phyloP scores from a whole-genome alignment of 495 filamentous ascomycete genomes.

The Haplographium delicatum region DNA sequence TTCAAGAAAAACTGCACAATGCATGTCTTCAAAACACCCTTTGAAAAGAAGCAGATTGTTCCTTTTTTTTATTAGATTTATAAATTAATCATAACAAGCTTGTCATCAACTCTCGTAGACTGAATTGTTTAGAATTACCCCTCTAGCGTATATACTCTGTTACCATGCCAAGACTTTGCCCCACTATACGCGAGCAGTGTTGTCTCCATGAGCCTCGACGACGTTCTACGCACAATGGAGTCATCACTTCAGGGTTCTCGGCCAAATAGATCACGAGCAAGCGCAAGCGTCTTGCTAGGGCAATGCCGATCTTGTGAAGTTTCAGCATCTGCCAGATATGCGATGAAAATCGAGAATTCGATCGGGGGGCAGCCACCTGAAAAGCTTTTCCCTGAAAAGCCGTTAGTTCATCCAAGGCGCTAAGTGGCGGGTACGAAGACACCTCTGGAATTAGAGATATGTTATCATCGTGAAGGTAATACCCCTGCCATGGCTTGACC shows the following conservation, averaged over 20 bases:
- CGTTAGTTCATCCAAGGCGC: background rate
- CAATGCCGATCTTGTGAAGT: no score
- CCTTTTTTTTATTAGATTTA: no score
- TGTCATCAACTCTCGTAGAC: background rate
- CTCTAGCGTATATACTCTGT: no score
- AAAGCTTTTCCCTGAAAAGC: no score
- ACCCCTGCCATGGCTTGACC: background rate
- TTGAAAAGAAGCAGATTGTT: no score
- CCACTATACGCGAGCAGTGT: conserved; percentile 8
- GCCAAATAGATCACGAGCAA: background rate
- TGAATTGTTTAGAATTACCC: background rate
- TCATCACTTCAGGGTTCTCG: background rate
- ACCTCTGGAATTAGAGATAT: background rate
- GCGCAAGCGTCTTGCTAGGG: conserved; percentile 3
- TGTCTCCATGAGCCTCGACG: background rate
- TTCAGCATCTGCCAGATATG: background rate
- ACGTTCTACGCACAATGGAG: conserved; percentile 13
- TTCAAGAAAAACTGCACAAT: no score
- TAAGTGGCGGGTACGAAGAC: background rate
- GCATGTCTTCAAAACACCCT: no score
- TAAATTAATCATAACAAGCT: background rate
- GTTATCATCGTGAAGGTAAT: conserved; percentile 1
- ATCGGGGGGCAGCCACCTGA: background rate
- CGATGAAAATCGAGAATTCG: conserved; percentile 13
- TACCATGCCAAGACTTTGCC: conserved; percentile 11